phyloP scores from a whole-genome alignment of 352 stramenopile genomes.

The Phytophthora macrochlamydospora region DNA sequence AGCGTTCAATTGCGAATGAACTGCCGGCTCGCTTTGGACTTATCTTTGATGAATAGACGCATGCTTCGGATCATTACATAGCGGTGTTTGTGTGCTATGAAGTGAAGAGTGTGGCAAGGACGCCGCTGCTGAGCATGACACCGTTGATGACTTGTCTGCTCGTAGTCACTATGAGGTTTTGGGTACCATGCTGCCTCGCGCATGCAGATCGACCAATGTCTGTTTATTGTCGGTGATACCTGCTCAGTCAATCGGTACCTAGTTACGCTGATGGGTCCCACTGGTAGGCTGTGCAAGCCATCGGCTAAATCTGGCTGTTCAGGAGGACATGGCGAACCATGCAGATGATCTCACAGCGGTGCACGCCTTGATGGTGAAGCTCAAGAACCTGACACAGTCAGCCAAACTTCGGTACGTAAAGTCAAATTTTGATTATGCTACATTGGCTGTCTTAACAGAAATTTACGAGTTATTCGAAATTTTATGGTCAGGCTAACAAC shows the following conservation, averaged over 20 bases:
- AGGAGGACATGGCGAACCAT: background rate
- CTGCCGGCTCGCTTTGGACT: slow-evolving; percentile 4
- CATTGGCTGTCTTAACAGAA: too few species aligned
- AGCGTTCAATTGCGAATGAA: background rate
- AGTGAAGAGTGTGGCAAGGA: background rate
- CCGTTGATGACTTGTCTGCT: slow-evolving; percentile 14
- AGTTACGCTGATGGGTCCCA: slow-evolving; percentile 3
- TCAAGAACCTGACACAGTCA: too few species aligned
- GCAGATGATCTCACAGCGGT: too few species aligned
- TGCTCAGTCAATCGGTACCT: slow-evolving; percentile 14
- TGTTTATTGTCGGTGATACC: slow-evolving; percentile 23
- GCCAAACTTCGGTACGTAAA: too few species aligned
- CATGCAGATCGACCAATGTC: slow-evolving; percentile 4
- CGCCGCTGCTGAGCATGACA: slow-evolving; percentile 9
- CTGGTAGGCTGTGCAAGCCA: slow-evolving; percentile 26
- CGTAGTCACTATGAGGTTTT: slow-evolving; percentile 10
- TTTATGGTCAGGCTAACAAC: too few species aligned
- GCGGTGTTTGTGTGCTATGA: slow-evolving; percentile 12
- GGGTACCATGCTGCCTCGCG: background rate
- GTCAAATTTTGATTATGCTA: too few species aligned
- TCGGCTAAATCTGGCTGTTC: slow-evolving; percentile 12
- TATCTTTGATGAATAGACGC: slow-evolving; percentile 4
- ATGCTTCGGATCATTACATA: slow-evolving; percentile 3
- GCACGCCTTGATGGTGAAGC: too few species aligned
- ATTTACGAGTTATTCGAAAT: too few species aligned